These are phyloP conservation scores for Pleurotus ostreatus DNA, from an alignment of 768 basidiomycete species.

Conservation along the genomic window DNA sequence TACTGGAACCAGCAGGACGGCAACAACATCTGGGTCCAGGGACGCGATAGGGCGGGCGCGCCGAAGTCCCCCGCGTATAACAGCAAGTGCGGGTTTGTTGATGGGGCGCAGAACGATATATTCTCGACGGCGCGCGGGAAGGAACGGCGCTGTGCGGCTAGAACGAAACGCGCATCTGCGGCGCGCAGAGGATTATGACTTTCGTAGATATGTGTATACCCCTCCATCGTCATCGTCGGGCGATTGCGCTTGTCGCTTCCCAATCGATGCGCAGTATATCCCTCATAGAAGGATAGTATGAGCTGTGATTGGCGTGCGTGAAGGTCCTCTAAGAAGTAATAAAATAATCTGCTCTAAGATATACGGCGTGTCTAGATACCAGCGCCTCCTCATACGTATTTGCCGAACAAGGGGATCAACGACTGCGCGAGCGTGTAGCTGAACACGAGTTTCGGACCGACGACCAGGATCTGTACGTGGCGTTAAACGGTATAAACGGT, in stretches of 20 bases:
- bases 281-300: neutral
- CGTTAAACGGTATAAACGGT: too few relatives aligned
- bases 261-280: too few relatives aligned
- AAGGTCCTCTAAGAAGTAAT: neutral
- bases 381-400: conserved; percentile 57
- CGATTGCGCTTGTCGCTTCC: neutral
- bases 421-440: conserved; percentile 96
- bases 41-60: conserved; percentile 31
- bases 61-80: conserved; percentile 49
- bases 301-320: neutral
- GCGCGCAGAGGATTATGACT: too few relatives aligned
- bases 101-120: conserved; percentile 43
- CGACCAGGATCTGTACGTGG: conserved; percentile 87
- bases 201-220: too few relatives aligned
- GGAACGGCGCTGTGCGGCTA: neutral
- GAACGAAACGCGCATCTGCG: neutral
- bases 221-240: too few relatives aligned
- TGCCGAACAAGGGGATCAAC: conserved; percentile 86
- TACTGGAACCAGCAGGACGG: conserved; percentile 49
- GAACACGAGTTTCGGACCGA: conserved; percentile 97
- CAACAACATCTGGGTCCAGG: conserved; percentile 43
- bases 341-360: neutral
- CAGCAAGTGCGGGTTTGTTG: conserved; percentile 37
- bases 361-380: neutral
- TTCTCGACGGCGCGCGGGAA: conserved; percentile 16